Base-by-base conservation (phyloP, 345 rosid species). In the Syzygium aqueum region DNA sequence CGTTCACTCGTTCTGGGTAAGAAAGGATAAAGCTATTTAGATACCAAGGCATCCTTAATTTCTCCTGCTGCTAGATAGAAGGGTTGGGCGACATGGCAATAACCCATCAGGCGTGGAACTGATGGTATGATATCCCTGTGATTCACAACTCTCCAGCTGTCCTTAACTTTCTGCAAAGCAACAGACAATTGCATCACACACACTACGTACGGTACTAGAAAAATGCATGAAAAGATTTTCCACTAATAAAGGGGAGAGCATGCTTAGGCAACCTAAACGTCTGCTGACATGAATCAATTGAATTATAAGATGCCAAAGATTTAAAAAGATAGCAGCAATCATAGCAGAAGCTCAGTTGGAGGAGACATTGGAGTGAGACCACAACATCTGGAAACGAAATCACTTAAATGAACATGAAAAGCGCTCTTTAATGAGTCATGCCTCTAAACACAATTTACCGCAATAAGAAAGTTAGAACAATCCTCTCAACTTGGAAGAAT, bases 111-210 rank as follows among this genome's bases (percentile, higher is more conserved):
- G 84, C 96, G 98, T 56, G 99, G 98, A 30, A 97, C 93, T 15
- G 99, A 93, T n/a, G 98, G 99, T 89, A 97, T 96, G 89, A 97
- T 96, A 92, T 97, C 99, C 93, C 99, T 95, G 86, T 95, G 97
- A 91, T 97, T 97, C 65, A 97, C 97, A 86, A 97, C 95, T 91
- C 98, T 95, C 99, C 98, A 95, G 90, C 97, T 96, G 87, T 96
- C 98, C 92, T 91, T 94, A 85, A 96, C 97, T 92, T 94, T 97
- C 99, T 97, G 96, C 89, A 88, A 84, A 73, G 53, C 53, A 84
- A 84, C 54, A 28, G 53, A 12, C 16, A 46, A 82, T 82, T 46
- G 30, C 84, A 82, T 82, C 78, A 67, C 78, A 82, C 53, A 46
- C 25, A 23, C 84, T 40, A 82, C 5, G 1, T 82, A 14, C 11